Evolutionary conservation across 257 asterid species (phyloP), one percentile per base, ranked within the genome.

Genomic region (Craterostigma plantagineum): DNA sequence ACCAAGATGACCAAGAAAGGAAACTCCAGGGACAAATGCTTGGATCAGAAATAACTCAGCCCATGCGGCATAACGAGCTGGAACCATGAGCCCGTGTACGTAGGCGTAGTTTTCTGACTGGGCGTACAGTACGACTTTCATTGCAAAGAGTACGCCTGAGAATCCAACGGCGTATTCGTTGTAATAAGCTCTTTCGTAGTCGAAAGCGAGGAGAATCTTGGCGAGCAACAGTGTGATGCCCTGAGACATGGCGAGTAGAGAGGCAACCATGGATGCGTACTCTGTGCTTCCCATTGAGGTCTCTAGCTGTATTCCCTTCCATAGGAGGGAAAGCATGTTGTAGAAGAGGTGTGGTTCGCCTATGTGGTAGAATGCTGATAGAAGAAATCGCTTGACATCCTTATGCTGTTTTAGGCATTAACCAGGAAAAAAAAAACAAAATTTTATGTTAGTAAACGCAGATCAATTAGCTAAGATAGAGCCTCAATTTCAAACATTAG

Each of bases 251-350:
- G 72, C 73, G 9, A 78, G 60, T 46, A 86, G 63, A 48, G 74
- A 56, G 17, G 82, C 75, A 53, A 81, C 59, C 97, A 86, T 86
- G 15, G 82, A 62, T 44, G 90, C 74, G 35, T 54, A 87, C 42
- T 87, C 73, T 14, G 59, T 42, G 55, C 95, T 87, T 34, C 95
- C 95, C 93, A 82, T 73, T 42, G 79, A 58, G 15, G 38, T 50
- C 75, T 86, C 97, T 68, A 86, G 38, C 18, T 68, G 92, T 54
- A 71, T 73, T 49, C 97, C 97, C 52, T 87, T 87, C 97, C 97
- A 87, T 53, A 86, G 45, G 10, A 86, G 90, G 18, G 97, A 86
- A 14, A 78, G 45, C 95, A 86, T 86, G 16, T 87, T 87, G 82
- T 82, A 87, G 5, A 82, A 76, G 27, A 82, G 81, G 61, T 82